Evolutionary conservation across 2,329 filamentous ascomycete genomes (phyloP).

Genomic region (Aspergillus oerlinghausenensis): DNA sequence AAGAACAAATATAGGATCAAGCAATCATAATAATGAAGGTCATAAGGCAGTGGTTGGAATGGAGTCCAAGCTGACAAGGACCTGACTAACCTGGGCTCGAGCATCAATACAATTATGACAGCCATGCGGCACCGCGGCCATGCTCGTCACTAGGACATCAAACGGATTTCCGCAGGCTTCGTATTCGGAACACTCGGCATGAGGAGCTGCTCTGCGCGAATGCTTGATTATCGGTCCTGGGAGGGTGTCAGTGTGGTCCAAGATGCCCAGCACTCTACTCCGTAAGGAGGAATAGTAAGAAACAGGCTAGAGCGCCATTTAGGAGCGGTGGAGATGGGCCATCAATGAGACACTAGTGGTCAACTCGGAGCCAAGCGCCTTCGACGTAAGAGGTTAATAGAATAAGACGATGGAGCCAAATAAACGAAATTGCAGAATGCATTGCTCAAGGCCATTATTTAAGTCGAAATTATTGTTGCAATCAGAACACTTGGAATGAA

Average conservation of each 20-base stretch:
- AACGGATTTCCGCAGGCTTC: constrained; percentile 3
- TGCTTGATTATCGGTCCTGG: background rate
- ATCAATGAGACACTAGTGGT: background rate
- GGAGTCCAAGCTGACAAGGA: background rate
- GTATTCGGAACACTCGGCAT: constrained; percentile 10
- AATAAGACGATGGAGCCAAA: background rate
- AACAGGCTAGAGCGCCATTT: background rate
- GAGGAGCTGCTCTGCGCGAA: background rate
- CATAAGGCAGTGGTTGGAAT: background rate
- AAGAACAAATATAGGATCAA: background rate
- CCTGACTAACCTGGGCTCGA: constrained; percentile 12
- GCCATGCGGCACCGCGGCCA: constrained; percentile 31
- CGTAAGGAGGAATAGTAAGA: background rate
- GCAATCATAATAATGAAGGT: background rate
- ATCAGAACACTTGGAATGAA: background rate
- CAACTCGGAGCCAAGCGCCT: background rate
- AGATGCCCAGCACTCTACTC: background rate
- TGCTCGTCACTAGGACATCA: constrained; percentile 17
- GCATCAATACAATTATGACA: constrained; percentile 20
- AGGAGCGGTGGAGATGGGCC: too few relatives aligned
- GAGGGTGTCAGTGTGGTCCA: background rate
- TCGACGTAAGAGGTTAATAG: background rate
- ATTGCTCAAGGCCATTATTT: too few relatives aligned
- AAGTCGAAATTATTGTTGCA: background rate
- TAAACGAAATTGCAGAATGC: background rate